These are phyloP conservation scores for Colletotrichum brevisporum DNA, from an alignment of 2,329 filamentous ascomycete species.

Conservation along the genomic window DNA sequence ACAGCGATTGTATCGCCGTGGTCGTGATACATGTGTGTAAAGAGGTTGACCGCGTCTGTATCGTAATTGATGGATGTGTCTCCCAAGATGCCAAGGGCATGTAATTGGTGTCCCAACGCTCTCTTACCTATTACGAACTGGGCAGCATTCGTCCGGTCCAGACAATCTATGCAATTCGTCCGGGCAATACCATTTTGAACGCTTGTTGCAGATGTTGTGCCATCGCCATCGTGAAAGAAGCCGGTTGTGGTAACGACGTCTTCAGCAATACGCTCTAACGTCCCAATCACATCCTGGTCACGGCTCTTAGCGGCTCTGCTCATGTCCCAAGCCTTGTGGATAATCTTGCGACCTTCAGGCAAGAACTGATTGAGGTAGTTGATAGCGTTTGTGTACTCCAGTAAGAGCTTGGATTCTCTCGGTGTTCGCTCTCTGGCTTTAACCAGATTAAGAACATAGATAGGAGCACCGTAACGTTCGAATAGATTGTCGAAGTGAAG, in stretches of 20 bases:
- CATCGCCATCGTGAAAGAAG: slow-evolving; percentile 94
- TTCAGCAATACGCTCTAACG: slow-evolving; percentile 89
- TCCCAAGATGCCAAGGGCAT: slow-evolving; percentile 89
- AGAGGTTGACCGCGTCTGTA: slow-evolving; percentile 94
- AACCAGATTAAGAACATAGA: slow-evolving; percentile 93
- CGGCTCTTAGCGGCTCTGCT: slow-evolving; percentile 92
- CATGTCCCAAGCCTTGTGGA: slow-evolving; percentile 99
- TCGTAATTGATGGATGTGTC: slow-evolving; percentile 89
- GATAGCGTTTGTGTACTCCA: slow-evolving; percentile 89
- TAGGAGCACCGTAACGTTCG: slow-evolving; percentile 89
- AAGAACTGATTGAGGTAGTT: slow-evolving; percentile 96
- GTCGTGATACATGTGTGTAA: slow-evolving; percentile 98
- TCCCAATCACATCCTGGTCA: slow-evolving; percentile 94
- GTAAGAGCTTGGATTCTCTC: slow-evolving; percentile 89
- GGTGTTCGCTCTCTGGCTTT: slow-evolving; percentile 90
- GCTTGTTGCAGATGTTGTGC: slow-evolving; percentile 72
- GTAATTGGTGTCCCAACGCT: slow-evolving; percentile 90
- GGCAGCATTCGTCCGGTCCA: slow-evolving; percentile 96
- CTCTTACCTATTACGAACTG: slow-evolving; percentile 98
- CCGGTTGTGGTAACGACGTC: slow-evolving; percentile 88
- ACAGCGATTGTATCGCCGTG: slow-evolving; percentile 98
- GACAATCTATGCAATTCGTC: slow-evolving; percentile 98
- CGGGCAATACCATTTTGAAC: slow-evolving; percentile 94
- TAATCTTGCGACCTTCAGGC: slow-evolving; percentile 85
- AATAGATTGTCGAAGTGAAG: slow-evolving; percentile 97